phyloP scores from a whole-genome alignment of 257 asterid genomes.

The Gentiana macrophylla region DNA sequence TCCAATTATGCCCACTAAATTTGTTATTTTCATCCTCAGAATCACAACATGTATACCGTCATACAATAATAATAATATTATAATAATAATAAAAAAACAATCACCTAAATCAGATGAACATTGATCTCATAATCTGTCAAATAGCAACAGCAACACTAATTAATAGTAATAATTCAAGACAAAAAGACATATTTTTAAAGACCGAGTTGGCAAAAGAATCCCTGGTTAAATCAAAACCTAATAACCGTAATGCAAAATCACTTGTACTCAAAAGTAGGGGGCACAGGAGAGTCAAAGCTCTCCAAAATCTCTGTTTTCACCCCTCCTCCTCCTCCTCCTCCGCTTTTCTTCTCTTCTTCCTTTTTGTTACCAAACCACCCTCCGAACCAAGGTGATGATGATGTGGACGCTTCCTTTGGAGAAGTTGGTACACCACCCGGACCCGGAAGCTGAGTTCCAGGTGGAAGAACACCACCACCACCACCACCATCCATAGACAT shows the following conservation, averaged over 20 bases:
- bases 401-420: not conserved
- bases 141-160: too few relatives aligned
- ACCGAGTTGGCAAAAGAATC: conserved; percentile 48
- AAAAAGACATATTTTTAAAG: too few relatives aligned
- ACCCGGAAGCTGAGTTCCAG: conserved; percentile 6
- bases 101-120: too few relatives aligned
- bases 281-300: conserved; percentile 23
- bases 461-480: conserved; percentile 2
- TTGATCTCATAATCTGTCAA: too few relatives aligned
- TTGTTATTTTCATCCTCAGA: too few relatives aligned
- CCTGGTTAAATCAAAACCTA: conserved; percentile 86
- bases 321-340: not conserved
- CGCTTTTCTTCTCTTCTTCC: conserved; percentile 7
- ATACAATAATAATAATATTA: too few relatives aligned
- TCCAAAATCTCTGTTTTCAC: conserved; percentile 18
- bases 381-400: conserved; percentile 18
- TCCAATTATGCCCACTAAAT: too few relatives aligned
- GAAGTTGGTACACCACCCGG: not conserved
- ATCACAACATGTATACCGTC: too few relatives aligned
- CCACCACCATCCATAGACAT: conserved; percentile 21
- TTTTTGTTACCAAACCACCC: conserved; percentile 20
- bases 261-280: conserved; percentile 5
- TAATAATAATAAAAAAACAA: too few relatives aligned
- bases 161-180: too few relatives aligned
- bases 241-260: not conserved